Base-by-base conservation (phyloP, 2,329 filamentous ascomycete species). In the Lecanoromycetidae sp. region DNA sequence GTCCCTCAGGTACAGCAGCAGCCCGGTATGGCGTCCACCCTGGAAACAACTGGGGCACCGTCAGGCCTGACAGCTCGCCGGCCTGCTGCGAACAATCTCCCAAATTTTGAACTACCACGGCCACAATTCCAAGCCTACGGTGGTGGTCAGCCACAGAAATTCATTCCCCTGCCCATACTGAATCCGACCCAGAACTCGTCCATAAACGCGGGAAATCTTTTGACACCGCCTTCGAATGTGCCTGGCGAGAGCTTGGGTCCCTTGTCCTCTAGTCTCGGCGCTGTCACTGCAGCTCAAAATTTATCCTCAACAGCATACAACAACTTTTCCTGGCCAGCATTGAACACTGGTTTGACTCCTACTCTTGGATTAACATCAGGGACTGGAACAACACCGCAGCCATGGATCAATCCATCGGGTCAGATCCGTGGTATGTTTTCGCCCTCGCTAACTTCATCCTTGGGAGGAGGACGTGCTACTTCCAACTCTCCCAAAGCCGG, bases 51-150 rank as follows among this genome's bases (percentile, higher is more conserved):
- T 68, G 72, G 72, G 63, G 69, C 71, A 58, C 71, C 75, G 57
- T 71, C 74, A 60, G 82, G 81, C 67, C 79, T 87, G 61, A 77
- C 80, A 56, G 74, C 80, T 63, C 76, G 83, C 58, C 77, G 82
- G 63, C 76, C 79, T 59, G 81, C 81, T 59, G 78, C 82, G 52
- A 77, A 76, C 49, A 75, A 75, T 57, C 72, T 87, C 52, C 81
- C 82, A 49, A 74, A 67, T 55, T 84, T 85, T 60, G 78, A 83
- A 59, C 74, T 86, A 42, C 77, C 78, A 54, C 77, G 80, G 45
- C 78, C 79, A 55, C 67, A 75, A 58, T 65, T 63, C 58, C n/a
- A n/a, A n/a, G n/a, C n/a, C n/a, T n/a, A n/a, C n/a, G n/a, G n/a
- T n/a, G n/a, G n/a, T n/a, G n/a, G n/a, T n/a, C 62, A 64, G 64